A percentile compares a stretch with the other conserved stretches of the same genome.
Evolutionary conservation across 805 yeast species (phyloP).

Genomic region (Saturnispora serradocipensis): DNA sequence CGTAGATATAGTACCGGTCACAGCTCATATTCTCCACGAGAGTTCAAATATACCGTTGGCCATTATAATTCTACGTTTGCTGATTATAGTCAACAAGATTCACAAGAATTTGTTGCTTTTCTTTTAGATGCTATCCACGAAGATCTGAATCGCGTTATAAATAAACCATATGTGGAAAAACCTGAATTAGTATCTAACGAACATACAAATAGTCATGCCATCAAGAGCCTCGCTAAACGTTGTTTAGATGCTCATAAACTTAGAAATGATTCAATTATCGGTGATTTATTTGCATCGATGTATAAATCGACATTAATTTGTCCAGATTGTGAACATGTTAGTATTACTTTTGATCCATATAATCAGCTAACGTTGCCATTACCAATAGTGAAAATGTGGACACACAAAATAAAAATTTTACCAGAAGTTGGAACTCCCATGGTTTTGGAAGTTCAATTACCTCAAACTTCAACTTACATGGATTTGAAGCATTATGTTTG

Average conservation of each 20-base stretch:
- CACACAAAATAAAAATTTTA: conserved; percentile 50
- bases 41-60: conserved; percentile 73
- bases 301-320: conserved; percentile 86
- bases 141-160: conserved; percentile 72
- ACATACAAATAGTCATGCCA: conserved; percentile 41
- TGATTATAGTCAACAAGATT: conserved; percentile 83
- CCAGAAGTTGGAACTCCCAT: conserved; percentile 45
- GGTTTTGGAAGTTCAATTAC: conserved; percentile 61
- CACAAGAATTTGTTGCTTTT: conserved; percentile 87
- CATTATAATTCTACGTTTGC: conserved; percentile 68
- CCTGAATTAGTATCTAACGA: conserved; percentile 69
- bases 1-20: conserved; percentile 16
- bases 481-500: conserved; percentile 58
- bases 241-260: conserved; percentile 76
- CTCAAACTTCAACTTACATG: conserved; percentile 51
- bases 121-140: conserved; percentile 85
- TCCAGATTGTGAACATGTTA: conserved; percentile 70
- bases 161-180: conserved; percentile 82
- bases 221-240: conserved; percentile 54
- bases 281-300: conserved; percentile 82
- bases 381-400: conserved; percentile 71
- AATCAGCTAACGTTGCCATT: conserved; percentile 84
- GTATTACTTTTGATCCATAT: conserved; percentile 90
- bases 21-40: conserved; percentile 49
- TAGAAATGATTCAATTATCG: conserved; percentile 77